Evolutionary conservation across 2,329 filamentous ascomycete species (phyloP).

Genomic region (Trichoderma sp.): DNA sequence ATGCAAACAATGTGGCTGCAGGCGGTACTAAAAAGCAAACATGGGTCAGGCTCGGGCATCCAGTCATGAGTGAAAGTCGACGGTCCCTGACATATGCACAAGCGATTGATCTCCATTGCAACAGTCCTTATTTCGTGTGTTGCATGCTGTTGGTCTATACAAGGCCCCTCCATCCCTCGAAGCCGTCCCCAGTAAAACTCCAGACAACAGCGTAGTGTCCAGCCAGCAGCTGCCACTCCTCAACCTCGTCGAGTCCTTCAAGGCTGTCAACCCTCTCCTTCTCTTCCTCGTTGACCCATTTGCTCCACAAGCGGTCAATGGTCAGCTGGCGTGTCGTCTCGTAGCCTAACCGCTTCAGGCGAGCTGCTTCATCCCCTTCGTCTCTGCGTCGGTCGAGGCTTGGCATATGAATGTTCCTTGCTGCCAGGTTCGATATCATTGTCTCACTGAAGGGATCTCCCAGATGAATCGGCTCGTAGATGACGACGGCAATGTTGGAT

Average conservation of each 20-base stretch:
- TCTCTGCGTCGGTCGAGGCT: constrained; percentile 75
- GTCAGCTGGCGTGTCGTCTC: constrained; percentile 46
- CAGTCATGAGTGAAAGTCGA: too few relatives aligned
- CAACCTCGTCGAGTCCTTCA: constrained; percentile 91
- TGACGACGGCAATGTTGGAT: constrained; percentile 58
- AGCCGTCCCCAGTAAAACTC: constrained; percentile 66
- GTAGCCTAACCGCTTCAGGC: constrained; percentile 71
- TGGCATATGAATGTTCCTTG: constrained; percentile 80
- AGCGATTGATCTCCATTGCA: too few relatives aligned
- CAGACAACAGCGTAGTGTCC: constrained; percentile 88
- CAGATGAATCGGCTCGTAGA: constrained; percentile 89
- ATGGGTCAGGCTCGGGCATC: too few relatives aligned
- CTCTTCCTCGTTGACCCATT: constrained; percentile 71
- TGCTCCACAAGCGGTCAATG: constrained; percentile 67
- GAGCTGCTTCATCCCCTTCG: constrained; percentile 65
- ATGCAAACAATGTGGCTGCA: not conserved
- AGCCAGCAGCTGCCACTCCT: constrained; percentile 88
- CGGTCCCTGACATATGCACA: too few relatives aligned
- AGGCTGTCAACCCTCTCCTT: constrained; percentile 76
- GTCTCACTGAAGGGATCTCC: constrained; percentile 85
- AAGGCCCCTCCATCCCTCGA: constrained; percentile 30
- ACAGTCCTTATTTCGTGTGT: too few relatives aligned
- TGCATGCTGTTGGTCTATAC: not conserved
- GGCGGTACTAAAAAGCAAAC: not conserved
- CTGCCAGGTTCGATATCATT: constrained; percentile 87